These are phyloP conservation scores for Ascochyta fabae DNA, from an alignment of 2,329 filamentous ascomycete species.

Conservation along the genomic window DNA sequence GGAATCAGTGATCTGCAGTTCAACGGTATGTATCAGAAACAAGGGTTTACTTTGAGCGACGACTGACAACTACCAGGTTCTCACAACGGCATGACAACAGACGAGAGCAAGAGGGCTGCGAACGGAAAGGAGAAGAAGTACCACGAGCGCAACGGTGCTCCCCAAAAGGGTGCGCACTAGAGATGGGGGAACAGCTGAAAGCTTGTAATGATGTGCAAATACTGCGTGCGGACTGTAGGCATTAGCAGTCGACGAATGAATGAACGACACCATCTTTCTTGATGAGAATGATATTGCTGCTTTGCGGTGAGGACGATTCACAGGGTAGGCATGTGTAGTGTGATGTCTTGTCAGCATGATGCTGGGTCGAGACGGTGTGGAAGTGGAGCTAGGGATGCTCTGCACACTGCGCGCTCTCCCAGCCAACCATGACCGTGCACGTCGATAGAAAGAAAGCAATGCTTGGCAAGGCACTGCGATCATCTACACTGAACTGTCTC, in stretches of 20 bases:
- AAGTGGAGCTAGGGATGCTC: not conserved
- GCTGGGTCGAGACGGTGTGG: not conserved
- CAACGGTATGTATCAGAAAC: slow-evolving; percentile 49
- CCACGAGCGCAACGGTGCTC: slow-evolving; percentile 57
- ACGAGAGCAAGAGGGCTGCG: slow-evolving; percentile 54
- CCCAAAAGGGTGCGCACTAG: slow-evolving; percentile 28
- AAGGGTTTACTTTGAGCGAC: no score
- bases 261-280: not conserved
- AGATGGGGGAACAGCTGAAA: not conserved
- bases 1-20: slow-evolving; percentile 63
- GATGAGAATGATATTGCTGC: no score
- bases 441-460: no score
- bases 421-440: not conserved
- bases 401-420: not conserved
- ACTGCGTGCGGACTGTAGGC: not conserved
- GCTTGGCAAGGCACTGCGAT: no score
- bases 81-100: slow-evolving; percentile 66
- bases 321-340: not conserved
- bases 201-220: no score
- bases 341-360: not conserved
- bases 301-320: no score
- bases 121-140: slow-evolving; percentile 55
- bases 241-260: not conserved
- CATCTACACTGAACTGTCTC: no score
- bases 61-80: slow-evolving; percentile 44